Percentiles rank a stretch among this genome's conserved stretches.
Evolutionary conservation across 331 rosid genomes (phyloP).

Genomic region (Pyracantha coccinea): DNA sequence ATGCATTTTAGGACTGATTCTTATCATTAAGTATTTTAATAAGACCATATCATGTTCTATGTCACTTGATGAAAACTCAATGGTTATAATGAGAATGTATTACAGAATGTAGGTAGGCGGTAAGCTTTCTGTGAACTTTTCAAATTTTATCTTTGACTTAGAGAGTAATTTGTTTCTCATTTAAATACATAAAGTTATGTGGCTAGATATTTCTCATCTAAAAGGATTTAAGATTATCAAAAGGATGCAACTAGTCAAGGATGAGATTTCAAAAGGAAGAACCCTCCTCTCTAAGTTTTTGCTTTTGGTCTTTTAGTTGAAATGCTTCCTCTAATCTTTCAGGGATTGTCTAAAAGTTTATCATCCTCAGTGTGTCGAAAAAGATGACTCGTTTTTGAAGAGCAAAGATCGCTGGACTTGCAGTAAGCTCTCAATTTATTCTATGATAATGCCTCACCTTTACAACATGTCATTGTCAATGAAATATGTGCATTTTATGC

Average conservation of each 20-base stretch:
- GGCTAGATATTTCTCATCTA: neutral
- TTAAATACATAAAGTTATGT: neutral
- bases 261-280: neutral
- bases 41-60: neutral
- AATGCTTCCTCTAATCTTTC: neutral
- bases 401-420: constrained; percentile 27
- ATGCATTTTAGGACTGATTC: neutral
- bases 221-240: neutral
- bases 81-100: neutral
- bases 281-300: neutral
- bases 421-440: constrained; percentile 35
- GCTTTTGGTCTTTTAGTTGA: neutral
- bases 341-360: constrained; percentile 65
- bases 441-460: neutral
- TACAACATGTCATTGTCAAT: neutral
- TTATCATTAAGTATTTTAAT: neutral
- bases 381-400: constrained; percentile 38
- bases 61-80: neutral
- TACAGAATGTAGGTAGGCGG: neutral
- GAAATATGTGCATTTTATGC: neutral
- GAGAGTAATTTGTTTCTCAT: neutral
- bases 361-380: constrained; percentile 38
- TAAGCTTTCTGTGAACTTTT: neutral
- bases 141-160: neutral
- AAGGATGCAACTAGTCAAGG: neutral